These are phyloP conservation scores for Populus tomentosa DNA, from an alignment of 441 rosid species.

Conservation along the genomic window DNA sequence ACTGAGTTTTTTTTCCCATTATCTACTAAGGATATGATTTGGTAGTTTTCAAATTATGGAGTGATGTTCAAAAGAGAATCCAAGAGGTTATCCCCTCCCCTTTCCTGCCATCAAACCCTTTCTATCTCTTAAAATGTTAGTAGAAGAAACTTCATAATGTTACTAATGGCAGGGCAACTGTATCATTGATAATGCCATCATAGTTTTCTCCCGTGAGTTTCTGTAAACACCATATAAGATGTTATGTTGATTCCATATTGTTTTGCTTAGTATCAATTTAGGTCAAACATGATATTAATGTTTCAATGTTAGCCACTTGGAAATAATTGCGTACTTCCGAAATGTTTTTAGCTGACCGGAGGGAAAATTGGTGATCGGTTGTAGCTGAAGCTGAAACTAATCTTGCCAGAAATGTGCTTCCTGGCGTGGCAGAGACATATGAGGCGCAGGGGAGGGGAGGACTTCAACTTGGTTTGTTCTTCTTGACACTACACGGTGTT, in stretches of 20 bases:
- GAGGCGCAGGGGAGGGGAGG: constrained; percentile 99
- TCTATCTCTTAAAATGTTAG: background rate
- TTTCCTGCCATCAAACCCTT: background rate
- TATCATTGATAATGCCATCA: background rate
- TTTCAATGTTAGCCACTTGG: background rate
- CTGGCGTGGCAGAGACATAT: constrained; percentile 76
- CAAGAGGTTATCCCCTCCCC: background rate
- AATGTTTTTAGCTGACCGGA: constrained; percentile 68
- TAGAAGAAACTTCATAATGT: background rate
- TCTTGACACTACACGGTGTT: background rate
- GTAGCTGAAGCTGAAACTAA: constrained; percentile 96
- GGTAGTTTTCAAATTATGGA: background rate
- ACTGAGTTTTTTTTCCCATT: background rate
- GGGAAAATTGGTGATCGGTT: constrained; percentile 85
- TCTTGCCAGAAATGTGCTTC: constrained; percentile 90
- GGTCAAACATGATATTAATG: background rate
- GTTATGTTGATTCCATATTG: background rate
- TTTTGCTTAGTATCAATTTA: background rate
- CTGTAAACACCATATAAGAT: background rate
- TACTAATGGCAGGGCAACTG: background rate
- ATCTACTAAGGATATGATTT: background rate
- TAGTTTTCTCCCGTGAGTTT: background rate
- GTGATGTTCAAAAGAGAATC: background rate
- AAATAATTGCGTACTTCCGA: constrained; percentile 18
- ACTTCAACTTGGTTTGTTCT: constrained; percentile 85